These are phyloP conservation scores for Capronia epimyces DNA, from an alignment of 2,329 filamentous ascomycete genomes.

Conservation along the genomic window DNA sequence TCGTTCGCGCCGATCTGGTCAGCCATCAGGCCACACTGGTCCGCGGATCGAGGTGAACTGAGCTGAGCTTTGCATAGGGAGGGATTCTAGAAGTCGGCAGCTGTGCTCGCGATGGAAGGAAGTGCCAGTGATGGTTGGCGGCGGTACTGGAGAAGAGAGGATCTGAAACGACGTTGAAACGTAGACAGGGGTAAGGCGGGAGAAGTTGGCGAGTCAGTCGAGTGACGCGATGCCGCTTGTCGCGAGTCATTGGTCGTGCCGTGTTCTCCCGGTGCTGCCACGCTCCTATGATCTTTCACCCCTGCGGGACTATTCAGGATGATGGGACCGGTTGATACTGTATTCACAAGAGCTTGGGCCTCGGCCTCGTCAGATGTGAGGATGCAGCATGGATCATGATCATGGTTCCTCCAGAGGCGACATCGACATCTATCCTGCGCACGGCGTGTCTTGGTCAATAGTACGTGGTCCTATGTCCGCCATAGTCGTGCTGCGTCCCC, in stretches of 20 bases:
- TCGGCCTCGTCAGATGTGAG: no score
- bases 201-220: not conserved
- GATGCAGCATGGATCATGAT: not conserved
- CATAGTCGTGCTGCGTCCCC: conserved; percentile 25
- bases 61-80: not conserved
- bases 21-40: not conserved
- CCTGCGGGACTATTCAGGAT: no score
- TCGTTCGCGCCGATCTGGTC: not conserved
- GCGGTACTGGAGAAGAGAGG: not conserved
- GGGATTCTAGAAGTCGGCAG: not conserved
- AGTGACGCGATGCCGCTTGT: not conserved
- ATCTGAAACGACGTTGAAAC: conserved; percentile 14
- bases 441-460: conserved; percentile 8
- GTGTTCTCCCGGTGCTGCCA: no score
- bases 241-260: not conserved
- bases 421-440: not conserved
- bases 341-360: no score
- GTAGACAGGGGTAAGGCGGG: not conserved
- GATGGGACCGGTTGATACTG: no score
- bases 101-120: no score
- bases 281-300: no score
- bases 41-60: not conserved
- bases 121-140: not conserved
- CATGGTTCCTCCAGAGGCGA: not conserved
- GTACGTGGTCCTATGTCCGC: conserved; percentile 10